Base-by-base conservation (phyloP, 768 basidiomycete genomes). In the Sarcomyxa edulis region DNA sequence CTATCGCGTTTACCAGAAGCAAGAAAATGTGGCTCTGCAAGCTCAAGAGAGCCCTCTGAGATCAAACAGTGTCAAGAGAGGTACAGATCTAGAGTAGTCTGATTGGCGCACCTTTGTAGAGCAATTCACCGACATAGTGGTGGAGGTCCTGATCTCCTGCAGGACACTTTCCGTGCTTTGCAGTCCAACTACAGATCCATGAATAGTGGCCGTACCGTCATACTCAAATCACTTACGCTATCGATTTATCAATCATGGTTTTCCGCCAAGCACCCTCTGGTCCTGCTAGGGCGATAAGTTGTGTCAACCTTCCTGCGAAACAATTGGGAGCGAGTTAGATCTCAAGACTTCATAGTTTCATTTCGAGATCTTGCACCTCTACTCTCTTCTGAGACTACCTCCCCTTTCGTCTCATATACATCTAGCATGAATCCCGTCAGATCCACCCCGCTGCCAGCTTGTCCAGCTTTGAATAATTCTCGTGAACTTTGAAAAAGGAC, bases 381-480 rank as follows among this genome's bases (percentile, higher is more conserved):
- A 45, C 78, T 83, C 53, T 87, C 85, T 10, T 87, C 84, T n/a
- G 66, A 72, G 2, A 93, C 81, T 2, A 45, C 41, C 51, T 92
- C 85, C 1, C 70, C 81, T 49, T 84, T 83, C 18, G 62, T 70
- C 34, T 89, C 81, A 54, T 91, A 95, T 3, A 89, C 84, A 33
- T 92, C 88, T 44, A 97, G 56, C 58, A 98, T 54, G 51, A 90
- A 89, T 28, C 68, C 62, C 0, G 79, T 67, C 18, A 98, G 71
- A 71, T 99, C 96, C 2, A 81, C 81, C 4, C 95, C 96, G 52
- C 89, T 92, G 2, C 94, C 95, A 7, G 77, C 69, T 55, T 98
- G 90, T 6, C 84, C 86, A 10, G 72, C 72, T 68, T 97, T 97
- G 48, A 97, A 66, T 20, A 99, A 70, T 55, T 92, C 90, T 36